Base-by-base conservation (phyloP, 305 asterid species). In the Stenogyne calaminthoides region DNA sequence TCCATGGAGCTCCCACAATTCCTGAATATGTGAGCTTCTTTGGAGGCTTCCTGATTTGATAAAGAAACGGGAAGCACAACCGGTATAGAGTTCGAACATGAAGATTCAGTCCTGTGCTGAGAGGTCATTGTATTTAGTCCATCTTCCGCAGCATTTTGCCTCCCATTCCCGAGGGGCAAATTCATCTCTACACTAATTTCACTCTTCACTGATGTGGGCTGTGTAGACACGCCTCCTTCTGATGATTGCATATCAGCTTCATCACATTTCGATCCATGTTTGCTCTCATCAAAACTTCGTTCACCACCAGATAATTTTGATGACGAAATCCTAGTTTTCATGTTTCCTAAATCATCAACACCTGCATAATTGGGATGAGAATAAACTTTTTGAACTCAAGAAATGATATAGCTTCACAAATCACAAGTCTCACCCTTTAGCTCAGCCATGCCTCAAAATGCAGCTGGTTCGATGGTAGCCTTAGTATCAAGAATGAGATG, bases 61-160 rank as follows among this genome's bases (percentile, higher is more conserved):
- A 82, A 78, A 52, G 84, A 59, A 69, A 73, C 55, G 0, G 83
- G 84, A 67, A 60, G 71, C 46, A 69, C 32, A 15, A 69, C 42
- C 2, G 82, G 67, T 29, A 84, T 52, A 36, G 89, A 84, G 54
- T 81, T 83, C 6, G 93, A 88, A 69, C 88, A 86, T 9, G 93
- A 88, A 69, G 91, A 88, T 76, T 88, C 52, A 32, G 36, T 32
- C 36, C 36, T 32, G 36, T 32, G 36, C 36, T 32, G 36, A 6
- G 36, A 32, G 36, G 36, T 32, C 36, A 32, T 32, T 4, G 36
- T 32, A 32, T 32, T 32, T 5, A 32, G 36, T 32, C 36, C 36
- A 32, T 32, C 36, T 32, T 32, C 36, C 12, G 61, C 40, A 64
- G 77, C 73, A 70, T 65, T 73, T 58, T 82, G 65, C 64, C 65